These are phyloP conservation scores for Podospora conica DNA, from an alignment of 495 filamentous ascomycete genomes.

Conservation along the genomic window DNA sequence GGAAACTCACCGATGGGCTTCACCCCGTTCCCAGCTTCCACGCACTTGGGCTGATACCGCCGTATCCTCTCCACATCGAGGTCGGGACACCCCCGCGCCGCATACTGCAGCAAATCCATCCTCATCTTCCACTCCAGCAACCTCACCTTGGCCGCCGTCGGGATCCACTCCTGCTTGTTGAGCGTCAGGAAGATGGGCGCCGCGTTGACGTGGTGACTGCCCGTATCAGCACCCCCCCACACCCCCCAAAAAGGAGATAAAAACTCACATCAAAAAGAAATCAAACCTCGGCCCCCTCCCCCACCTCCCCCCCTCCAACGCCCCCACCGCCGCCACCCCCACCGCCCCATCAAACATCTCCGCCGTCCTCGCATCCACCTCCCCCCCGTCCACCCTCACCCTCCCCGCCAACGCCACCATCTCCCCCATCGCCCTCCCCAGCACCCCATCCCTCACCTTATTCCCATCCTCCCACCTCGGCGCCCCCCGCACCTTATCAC, in stretches of 20 bases:
- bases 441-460: constrained; percentile 61
- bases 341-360: constrained; percentile 70
- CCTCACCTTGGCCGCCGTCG: constrained; percentile 48
- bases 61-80: constrained; percentile 50
- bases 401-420: constrained; percentile 55
- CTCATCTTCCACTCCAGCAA: constrained; percentile 72
- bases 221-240: neutral
- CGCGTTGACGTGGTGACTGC: constrained; percentile 41
- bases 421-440: constrained; percentile 54
- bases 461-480: constrained; percentile 50
- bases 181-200: constrained; percentile 35
- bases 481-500: constrained; percentile 49
- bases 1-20: neutral
- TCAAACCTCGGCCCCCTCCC: constrained; percentile 65
- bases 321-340: constrained; percentile 54
- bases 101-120: constrained; percentile 61
- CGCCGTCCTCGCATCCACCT: constrained; percentile 59
- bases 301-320: constrained; percentile 46
- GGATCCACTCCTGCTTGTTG: constrained; percentile 36
- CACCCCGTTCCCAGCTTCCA: neutral
- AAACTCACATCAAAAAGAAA: constrained; percentile 66
- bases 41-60: constrained; percentile 41
- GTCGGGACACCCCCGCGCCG: constrained; percentile 50
- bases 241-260: neutral
- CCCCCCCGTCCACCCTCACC: constrained; percentile 52